phyloP scores from a whole-genome alignment of 2,329 filamentous ascomycete genomes.

The Sporothrix globosa region DNA sequence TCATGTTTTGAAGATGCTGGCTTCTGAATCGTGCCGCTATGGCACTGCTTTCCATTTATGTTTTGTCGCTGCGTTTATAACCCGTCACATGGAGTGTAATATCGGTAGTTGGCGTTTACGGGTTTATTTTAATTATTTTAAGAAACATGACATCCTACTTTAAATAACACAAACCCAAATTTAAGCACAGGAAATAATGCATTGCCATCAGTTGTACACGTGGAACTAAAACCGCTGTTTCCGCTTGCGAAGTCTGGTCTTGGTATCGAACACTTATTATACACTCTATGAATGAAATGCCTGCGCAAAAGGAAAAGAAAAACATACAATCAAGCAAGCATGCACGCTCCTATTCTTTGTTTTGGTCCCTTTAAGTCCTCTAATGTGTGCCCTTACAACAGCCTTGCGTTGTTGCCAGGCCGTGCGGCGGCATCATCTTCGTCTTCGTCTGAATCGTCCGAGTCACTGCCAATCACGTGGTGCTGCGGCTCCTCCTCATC shows the following conservation, averaged over 20 bases:
- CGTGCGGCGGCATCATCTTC: slow-evolving; percentile 30
- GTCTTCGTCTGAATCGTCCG: slow-evolving; percentile 43
- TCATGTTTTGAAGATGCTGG: neutral
- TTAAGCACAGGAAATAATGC: too few species aligned
- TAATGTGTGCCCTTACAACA: slow-evolving; percentile 15
- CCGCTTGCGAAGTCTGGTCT: too few species aligned
- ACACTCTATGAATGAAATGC: slow-evolving; percentile 19
- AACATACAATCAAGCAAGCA: slow-evolving; percentile 16
- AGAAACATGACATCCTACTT: neutral
- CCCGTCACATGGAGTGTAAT: neutral
- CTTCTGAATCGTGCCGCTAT: neutral
- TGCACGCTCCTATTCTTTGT: slow-evolving; percentile 11
- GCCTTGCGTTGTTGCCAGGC: slow-evolving; percentile 25
- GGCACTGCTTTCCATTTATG: neutral
- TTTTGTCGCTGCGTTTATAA: neutral
- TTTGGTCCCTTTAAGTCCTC: too few species aligned
- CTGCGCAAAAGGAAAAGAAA: neutral
- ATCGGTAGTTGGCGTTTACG: slow-evolving; percentile 15
- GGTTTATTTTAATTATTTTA: neutral
- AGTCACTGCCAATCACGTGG: slow-evolving; percentile 57
- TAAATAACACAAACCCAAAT: neutral
- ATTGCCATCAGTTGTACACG: too few species aligned
- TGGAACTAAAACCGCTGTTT: too few species aligned
- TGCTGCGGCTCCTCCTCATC: slow-evolving; percentile 48
- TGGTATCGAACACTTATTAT: neutral